phyloP scores from a whole-genome alignment of 2,329 filamentous ascomycete genomes.

The Pseudophaeomoniella oleicola region DNA sequence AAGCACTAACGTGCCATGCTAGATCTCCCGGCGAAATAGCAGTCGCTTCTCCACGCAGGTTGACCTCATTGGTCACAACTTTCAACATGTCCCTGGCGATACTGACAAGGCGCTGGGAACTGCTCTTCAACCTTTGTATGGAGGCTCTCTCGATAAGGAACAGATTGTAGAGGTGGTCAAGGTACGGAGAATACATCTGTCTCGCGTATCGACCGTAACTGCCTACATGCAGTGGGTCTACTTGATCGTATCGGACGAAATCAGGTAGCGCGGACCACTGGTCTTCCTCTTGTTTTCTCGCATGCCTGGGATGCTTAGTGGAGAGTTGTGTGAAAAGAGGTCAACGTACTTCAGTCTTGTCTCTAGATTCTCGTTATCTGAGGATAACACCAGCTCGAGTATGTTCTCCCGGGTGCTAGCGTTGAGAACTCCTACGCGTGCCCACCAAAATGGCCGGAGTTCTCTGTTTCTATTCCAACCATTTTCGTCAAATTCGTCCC shows the following conservation, averaged over 20 bases:
- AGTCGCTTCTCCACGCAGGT: not conserved
- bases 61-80: not conserved
- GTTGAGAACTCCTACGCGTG: constrained; percentile 9
- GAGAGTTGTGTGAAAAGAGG: not conserved
- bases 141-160: not conserved
- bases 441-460: constrained; percentile 6
- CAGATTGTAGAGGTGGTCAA: constrained; percentile 14
- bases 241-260: not conserved
- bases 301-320: not conserved
- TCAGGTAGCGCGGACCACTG: not conserved
- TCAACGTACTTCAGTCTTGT: not conserved
- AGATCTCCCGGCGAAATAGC: not conserved
- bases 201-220: not conserved
- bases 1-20: constrained; percentile 4
- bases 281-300: not conserved
- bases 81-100: not conserved
- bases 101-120: not conserved
- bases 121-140: not conserved
- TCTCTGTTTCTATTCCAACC: constrained; percentile 15
- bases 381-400: constrained; percentile 14
- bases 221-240: not conserved
- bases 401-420: constrained; percentile 19
- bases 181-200: constrained; percentile 5
- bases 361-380: constrained; percentile 1
- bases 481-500: constrained; percentile 13